phyloP scores from a whole-genome alignment of 2,329 filamentous ascomycete species.

The Cordyceps fumosorosea region DNA sequence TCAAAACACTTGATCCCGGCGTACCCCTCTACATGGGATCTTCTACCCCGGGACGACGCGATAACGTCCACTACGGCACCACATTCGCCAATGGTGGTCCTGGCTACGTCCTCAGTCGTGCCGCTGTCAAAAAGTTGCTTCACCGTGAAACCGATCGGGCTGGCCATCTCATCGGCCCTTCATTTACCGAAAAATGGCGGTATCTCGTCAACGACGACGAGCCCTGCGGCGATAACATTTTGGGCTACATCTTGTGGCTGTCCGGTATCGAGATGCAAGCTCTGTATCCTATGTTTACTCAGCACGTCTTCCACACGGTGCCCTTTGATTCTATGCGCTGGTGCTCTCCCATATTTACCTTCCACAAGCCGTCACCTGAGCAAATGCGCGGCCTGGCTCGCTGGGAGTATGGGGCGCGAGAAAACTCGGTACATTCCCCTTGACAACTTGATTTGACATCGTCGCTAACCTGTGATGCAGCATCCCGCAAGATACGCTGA shows the following conservation, averaged over 20 bases:
- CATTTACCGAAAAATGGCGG: conserved; percentile 10
- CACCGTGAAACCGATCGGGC: not conserved
- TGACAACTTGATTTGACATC: not conserved
- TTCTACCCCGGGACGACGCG: conserved; percentile 2
- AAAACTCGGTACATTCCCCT: not conserved
- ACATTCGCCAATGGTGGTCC: conserved; percentile 16
- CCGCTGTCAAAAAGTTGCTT: conserved; percentile 14
- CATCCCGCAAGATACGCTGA: conserved; percentile 7
- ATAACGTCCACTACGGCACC: not conserved
- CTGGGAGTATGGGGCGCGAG: conserved; percentile 14
- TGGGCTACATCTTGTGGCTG: conserved; percentile 10
- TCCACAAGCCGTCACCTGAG: conserved; percentile 13
- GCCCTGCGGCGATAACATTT: conserved; percentile 15
- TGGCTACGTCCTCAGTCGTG: conserved; percentile 16
- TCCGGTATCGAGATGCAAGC: conserved; percentile 13
- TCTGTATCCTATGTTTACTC: conserved; percentile 15
- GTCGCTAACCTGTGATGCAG: conserved; percentile 15
- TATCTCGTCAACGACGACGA: conserved; percentile 9
- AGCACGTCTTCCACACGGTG: conserved; percentile 5
- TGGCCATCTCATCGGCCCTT: conserved; percentile 2
- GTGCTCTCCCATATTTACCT: conserved; percentile 15
- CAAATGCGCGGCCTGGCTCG: conserved; percentile 14
- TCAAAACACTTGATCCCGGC: conserved; percentile 13
- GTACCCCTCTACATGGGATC: conserved; percentile 9
- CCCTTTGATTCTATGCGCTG: conserved; percentile 13